Conservation (phyloP, 805 yeast genomes). For the Candida awuae region DNA sequence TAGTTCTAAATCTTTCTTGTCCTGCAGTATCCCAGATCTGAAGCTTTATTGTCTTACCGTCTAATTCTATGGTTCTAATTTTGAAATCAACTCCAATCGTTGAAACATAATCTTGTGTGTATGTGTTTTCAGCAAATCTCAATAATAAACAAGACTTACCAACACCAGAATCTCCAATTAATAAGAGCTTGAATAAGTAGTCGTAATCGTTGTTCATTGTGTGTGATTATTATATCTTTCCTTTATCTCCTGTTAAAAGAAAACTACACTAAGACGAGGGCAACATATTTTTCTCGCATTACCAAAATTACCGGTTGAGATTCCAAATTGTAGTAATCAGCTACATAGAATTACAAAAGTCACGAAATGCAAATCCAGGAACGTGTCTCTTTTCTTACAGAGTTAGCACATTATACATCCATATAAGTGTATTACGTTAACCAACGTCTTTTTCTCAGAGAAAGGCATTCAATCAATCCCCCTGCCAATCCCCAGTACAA, state of each 20-base stretch:
- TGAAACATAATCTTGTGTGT: constrained; percentile 92
- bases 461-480: too few relatives aligned
- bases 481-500: too few relatives aligned
- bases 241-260: neutral
- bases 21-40: constrained; percentile 99
- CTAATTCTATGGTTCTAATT: constrained; percentile 83
- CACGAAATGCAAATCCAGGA: too few relatives aligned
- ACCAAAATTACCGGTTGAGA: too few relatives aligned
- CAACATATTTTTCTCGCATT: too few relatives aligned
- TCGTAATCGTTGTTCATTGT: constrained; percentile 92
- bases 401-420: too few relatives aligned
- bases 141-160: constrained; percentile 93
- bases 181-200: constrained; percentile 85
- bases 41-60: constrained; percentile 93
- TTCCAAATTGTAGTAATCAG: too few relatives aligned
- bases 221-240: too few relatives aligned
- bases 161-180: constrained; percentile 98
- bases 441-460: too few relatives aligned
- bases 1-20: constrained; percentile 96
- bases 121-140: constrained; percentile 95
- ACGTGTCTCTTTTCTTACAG: too few relatives aligned
- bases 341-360: too few relatives aligned
- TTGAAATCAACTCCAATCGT: constrained; percentile 97
- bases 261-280: neutral
- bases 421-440: too few relatives aligned